Evolutionary conservation across 352 stramenopile species (phyloP), one percentile per base, ranked within the genome.

Genomic region (Pythium monospermum): DNA sequence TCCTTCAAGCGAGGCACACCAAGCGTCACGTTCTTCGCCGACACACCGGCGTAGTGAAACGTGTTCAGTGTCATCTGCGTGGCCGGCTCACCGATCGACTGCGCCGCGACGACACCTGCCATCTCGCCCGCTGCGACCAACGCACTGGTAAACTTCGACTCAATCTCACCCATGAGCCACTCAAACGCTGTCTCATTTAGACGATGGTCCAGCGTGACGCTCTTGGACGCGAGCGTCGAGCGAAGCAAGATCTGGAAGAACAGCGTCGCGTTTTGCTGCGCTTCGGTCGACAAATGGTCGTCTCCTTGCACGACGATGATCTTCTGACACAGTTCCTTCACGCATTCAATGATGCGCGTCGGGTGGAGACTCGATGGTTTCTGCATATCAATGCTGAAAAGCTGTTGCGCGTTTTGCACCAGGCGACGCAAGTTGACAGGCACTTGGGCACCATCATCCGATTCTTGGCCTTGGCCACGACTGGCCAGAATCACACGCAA

Each of bases 11-110:
- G 91, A 46, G 97, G 97, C 37, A 99, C 97, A 84, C 97, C 97
- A 26, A 99, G 87, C 31, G 97, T 99, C 16, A 99, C 97, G 83
- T 99, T 99, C 75, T 99, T 99, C 18, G 96, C 96, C 38, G 90
- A 98, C 57, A 99, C 96, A 90, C 97, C 86, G 60, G 96, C 96
- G 67, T 98, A 99, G 74, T 99, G 97, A 78, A 99, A 99, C 41
- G 97, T 99, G 78, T 99, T 99, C 47, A 99, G 77, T 15, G 97
- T 99, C 96, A 99, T 99, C 76, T 99, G 97, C 31, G 97, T 99
- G 44, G 97, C 96, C 19, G 97, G 97, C 64, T 99, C 96, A 58
- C 97, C 97, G 71, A 99, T 99, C 41, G 92, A 99, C 65, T 99
- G 97, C 4, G 97, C 97, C 13, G 96, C 97, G 41, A 99, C 84